Evolutionary conservation across 768 basidiomycete genomes (phyloP).

Genomic region (Mycena indigotica): DNA sequence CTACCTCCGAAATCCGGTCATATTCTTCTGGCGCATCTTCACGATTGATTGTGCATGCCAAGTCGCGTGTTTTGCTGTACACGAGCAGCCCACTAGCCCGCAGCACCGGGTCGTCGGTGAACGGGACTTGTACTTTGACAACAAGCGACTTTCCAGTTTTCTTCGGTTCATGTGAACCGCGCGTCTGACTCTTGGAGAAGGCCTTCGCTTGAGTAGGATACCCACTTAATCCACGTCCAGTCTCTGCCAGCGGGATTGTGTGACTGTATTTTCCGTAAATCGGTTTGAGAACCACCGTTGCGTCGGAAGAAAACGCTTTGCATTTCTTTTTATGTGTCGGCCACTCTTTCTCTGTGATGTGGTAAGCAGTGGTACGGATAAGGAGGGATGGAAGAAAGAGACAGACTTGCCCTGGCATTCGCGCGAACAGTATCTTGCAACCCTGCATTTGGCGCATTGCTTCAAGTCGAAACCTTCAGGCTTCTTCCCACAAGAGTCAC

Average conservation of each 20-base stretch:
- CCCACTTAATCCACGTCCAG: constrained; percentile 3
- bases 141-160: no score
- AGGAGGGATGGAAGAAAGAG: no score
- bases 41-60: constrained; percentile 46
- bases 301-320: constrained; percentile 43
- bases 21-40: constrained; percentile 39
- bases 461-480: constrained; percentile 34
- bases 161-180: constrained; percentile 17
- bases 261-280: constrained; percentile 33
- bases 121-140: constrained; percentile 57
- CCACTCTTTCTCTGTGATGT: constrained; percentile 50
- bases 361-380: no score
- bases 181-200: constrained; percentile 5
- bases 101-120: constrained; percentile 23
- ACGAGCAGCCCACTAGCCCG: constrained; percentile 35
- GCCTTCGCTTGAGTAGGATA: constrained; percentile 5
- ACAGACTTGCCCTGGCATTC: constrained; percentile 54
- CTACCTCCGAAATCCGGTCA: constrained; percentile 39
- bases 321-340: constrained; percentile 49
- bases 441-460: constrained; percentile 46
- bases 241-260: constrained; percentile 26
- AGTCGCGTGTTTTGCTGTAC: constrained; percentile 57
- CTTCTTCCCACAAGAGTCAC: constrained; percentile 37
- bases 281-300: constrained; percentile 51
- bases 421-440: constrained; percentile 53